Evolutionary conservation across 148 eudicot species (phyloP).

Genomic region (Dianthus caryophyllus): DNA sequence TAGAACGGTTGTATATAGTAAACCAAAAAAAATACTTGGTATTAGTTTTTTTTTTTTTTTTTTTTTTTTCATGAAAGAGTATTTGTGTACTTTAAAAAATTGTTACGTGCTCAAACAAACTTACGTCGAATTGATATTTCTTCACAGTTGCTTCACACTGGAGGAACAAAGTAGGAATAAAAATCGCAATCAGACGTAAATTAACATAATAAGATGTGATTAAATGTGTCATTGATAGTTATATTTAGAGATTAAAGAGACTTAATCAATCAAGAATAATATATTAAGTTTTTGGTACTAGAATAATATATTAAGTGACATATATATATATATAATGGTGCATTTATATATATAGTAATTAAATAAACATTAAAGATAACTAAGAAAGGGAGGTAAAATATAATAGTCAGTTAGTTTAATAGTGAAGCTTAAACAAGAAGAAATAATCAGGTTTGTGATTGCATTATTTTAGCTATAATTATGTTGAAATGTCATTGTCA

Average conservation of each 20-base stretch:
- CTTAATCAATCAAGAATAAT: too few relatives aligned
- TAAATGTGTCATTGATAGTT: constrained; percentile 5
- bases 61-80: too few relatives aligned
- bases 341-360: constrained; percentile 1
- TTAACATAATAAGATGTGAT: constrained; percentile 5
- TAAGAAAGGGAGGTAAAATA: constrained; percentile 19
- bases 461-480: too few relatives aligned
- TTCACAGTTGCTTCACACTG: constrained; percentile 34
- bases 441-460: not conserved
- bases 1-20: too few relatives aligned
- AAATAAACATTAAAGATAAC: too few relatives aligned
- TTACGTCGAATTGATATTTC: constrained; percentile 56
- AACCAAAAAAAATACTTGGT: too few relatives aligned
- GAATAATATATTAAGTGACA: too few relatives aligned
- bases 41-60: too few relatives aligned
- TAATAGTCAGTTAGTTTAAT: constrained; percentile 16
- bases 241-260: not conserved
- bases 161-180: constrained; percentile 9
- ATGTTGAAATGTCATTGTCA: not conserved
- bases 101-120: constrained; percentile 14
- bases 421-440: constrained; percentile 2
- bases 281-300: too few relatives aligned
- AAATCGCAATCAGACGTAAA: constrained; percentile 10
- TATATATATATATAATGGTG: too few relatives aligned
- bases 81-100: too few relatives aligned